Conservation (phyloP, 116 monocot species). For the Papilionanthe hybrid region DNA sequence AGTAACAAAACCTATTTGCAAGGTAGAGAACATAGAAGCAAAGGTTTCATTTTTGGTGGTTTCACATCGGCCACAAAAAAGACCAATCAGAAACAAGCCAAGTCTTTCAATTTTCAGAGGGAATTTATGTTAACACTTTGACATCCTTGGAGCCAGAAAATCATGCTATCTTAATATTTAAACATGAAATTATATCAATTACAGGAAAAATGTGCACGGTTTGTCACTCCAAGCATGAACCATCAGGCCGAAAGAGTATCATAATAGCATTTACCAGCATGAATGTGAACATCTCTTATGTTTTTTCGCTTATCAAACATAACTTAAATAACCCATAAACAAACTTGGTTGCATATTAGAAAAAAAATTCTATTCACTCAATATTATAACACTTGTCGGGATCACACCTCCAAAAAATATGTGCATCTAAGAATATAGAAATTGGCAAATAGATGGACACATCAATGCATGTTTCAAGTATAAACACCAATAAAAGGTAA, state of each 20-base stretch:
- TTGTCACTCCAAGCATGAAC: background rate
- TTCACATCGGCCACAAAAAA: too few relatives aligned
- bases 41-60: too few relatives aligned
- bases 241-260: background rate
- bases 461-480: background rate
- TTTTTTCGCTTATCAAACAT: background rate
- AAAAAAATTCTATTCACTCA: too few relatives aligned
- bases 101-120: too few relatives aligned
- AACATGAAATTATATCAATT: too few relatives aligned
- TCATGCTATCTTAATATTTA: too few relatives aligned
- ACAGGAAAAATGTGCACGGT: too few relatives aligned
- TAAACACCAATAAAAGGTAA: background rate
- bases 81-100: too few relatives aligned
- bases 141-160: too few relatives aligned
- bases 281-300: background rate
- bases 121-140: too few relatives aligned
- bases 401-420: background rate
- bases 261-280: background rate
- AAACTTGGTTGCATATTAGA: background rate
- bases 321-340: background rate
- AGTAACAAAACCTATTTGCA: too few relatives aligned
- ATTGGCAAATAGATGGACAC: background rate
- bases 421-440: background rate
- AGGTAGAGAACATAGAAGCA: too few relatives aligned
- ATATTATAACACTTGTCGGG: background rate